Evolutionary conservation across 208 protist species (phyloP).

Genomic region (Leishmania mexicana): DNA sequence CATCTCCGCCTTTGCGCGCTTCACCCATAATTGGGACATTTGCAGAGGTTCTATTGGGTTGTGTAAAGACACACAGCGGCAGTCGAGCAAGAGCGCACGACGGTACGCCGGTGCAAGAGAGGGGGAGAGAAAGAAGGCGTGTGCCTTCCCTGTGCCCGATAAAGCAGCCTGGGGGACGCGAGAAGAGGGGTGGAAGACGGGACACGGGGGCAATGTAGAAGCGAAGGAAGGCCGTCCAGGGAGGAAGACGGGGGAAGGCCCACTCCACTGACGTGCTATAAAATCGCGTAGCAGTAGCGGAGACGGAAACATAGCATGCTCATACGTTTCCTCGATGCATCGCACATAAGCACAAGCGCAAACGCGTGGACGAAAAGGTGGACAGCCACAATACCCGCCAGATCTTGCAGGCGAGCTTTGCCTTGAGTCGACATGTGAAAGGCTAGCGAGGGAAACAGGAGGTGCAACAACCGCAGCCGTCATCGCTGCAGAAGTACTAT

Average conservation of each 20-base stretch:
- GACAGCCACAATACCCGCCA: not conserved
- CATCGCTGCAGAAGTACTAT: not conserved
- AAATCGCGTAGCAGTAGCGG: not conserved
- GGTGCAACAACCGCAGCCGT: not conserved
- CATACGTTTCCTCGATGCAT: not conserved
- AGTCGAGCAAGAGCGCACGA: not conserved
- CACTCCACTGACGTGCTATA: not conserved
- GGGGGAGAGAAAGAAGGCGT: not conserved
- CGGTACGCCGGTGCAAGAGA: not conserved
- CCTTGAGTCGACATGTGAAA: not conserved
- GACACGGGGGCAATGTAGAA: not conserved
- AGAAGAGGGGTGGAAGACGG: not conserved
- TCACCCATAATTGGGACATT: slow-evolving; percentile 91
- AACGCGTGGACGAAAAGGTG: not conserved
- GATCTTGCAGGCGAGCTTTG: not conserved
- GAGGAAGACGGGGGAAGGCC: not conserved
- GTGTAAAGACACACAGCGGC: not conserved
- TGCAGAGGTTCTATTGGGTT: not conserved
- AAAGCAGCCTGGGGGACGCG: not conserved
- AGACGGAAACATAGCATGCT: not conserved
- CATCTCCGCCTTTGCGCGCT: slow-evolving; percentile 86
- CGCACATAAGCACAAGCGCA: not conserved
- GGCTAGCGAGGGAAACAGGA: not conserved
- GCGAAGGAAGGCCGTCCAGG: not conserved
- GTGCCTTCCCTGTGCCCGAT: not conserved